Percentiles rank a stretch among this genome's conserved stretches.
phyloP scores from a whole-genome alignment of 805 yeast species.

The Candida tammaniensis region DNA sequence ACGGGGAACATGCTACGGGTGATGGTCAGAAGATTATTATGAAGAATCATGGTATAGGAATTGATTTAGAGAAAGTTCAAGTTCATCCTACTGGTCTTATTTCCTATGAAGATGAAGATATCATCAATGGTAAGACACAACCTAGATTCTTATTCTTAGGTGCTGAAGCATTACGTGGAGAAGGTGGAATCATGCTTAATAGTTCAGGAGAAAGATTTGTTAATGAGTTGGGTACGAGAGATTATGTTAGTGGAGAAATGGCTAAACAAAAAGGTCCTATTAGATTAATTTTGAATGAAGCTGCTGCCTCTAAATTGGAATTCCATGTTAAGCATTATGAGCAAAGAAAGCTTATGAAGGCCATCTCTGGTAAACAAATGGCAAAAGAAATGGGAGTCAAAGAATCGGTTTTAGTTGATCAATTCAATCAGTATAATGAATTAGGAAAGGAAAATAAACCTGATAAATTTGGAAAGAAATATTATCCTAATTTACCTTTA shows the following conservation, averaged over 20 bases:
- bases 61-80: conserved; percentile 64
- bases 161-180: conserved; percentile 66
- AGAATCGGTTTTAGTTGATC: conserved; percentile 22
- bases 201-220: conserved; percentile 53
- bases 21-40: conserved; percentile 59
- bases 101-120: conserved; percentile 45
- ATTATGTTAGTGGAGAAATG: conserved; percentile 59
- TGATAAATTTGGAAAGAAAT: conserved; percentile 46
- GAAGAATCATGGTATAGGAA: conserved; percentile 50
- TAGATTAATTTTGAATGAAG: conserved; percentile 48
- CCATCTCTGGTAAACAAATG: conserved; percentile 42
- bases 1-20: conserved; percentile 61
- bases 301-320: conserved; percentile 42
- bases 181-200: conserved; percentile 60
- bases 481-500: conserved; percentile 48
- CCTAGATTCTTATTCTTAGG: conserved; percentile 58
- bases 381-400: conserved; percentile 35
- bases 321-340: conserved; percentile 57
- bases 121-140: conserved; percentile 29
- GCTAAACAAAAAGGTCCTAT: conserved; percentile 47
- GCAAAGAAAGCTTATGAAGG: conserved; percentile 53
- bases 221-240: conserved; percentile 60
- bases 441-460: conserved; percentile 40
- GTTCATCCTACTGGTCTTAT: conserved; percentile 69
- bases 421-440: conserved; percentile 40